These are phyloP conservation scores for Balakata baccata DNA, from an alignment of 345 rosid species.

Conservation along the genomic window DNA sequence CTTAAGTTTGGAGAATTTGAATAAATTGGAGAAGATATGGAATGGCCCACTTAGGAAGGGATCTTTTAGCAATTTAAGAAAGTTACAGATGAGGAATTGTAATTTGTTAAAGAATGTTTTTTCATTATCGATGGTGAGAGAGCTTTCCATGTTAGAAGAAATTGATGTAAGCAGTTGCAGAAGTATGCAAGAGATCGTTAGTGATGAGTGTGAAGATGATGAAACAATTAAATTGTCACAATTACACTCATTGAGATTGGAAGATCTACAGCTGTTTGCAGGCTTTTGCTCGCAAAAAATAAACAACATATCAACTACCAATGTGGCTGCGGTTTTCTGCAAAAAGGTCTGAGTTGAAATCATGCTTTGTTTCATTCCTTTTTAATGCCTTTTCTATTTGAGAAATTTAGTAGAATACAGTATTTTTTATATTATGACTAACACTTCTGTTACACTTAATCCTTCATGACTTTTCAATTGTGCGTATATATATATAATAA, in stretches of 20 bases:
- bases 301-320: too few species aligned
- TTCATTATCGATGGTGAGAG: conserved; percentile 8
- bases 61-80: conserved; percentile 18
- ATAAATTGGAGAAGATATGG: conserved; percentile 12
- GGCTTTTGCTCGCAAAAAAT: background rate
- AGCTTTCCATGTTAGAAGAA: conserved; percentile 15
- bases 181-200: conserved; percentile 14
- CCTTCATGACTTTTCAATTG: too few species aligned
- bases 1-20: conserved; percentile 10
- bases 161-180: conserved; percentile 5
- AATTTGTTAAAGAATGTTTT: conserved; percentile 19
- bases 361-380: too few species aligned
- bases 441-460: too few species aligned
- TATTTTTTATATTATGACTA: too few species aligned
- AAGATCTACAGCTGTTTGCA: conserved; percentile 1
- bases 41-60: background rate
- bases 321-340: too few species aligned
- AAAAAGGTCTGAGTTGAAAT: too few species aligned
- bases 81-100: conserved; percentile 14
- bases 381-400: too few species aligned
- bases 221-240: background rate
- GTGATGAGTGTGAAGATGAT: background rate
- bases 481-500: too few species aligned
- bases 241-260: background rate
- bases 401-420: too few species aligned